Evolutionary conservation across 805 yeast species (phyloP).

Genomic region (Zygosaccharomyces bisporus): DNA sequence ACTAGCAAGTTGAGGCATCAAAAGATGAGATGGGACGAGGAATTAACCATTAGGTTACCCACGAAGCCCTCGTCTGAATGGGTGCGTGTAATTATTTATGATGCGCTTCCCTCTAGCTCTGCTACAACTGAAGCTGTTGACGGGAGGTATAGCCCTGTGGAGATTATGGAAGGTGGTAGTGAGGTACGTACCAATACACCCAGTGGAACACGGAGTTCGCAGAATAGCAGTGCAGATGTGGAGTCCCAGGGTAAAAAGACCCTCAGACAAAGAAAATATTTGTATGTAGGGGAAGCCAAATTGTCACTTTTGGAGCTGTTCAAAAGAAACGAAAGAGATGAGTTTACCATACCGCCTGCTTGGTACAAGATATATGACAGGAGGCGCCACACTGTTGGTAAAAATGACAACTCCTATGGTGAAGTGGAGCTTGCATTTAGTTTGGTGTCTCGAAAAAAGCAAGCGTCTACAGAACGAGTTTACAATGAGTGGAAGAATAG

Average conservation of each 20-base stretch:
- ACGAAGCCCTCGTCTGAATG: conserved; percentile 27
- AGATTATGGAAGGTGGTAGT: conserved; percentile 2
- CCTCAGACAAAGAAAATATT: conserved; percentile 16
- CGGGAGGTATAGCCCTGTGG: conserved; percentile 1
- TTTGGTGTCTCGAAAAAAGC: conserved; percentile 18
- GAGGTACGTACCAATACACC: not conserved
- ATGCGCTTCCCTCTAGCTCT: conserved; percentile 21
- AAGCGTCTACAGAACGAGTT: conserved; percentile 20
- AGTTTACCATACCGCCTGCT: conserved; percentile 18
- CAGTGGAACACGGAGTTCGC: not conserved
- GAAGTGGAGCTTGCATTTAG: conserved; percentile 27
- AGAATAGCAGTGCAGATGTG: not conserved
- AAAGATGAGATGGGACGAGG: conserved; percentile 27
- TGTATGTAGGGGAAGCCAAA: conserved; percentile 34
- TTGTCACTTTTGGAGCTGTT: conserved; percentile 30
- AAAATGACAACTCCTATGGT: conserved; percentile 18
- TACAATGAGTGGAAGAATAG: conserved; percentile 25
- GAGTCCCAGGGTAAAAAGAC: not conserved
- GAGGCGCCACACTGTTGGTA: conserved; percentile 14
- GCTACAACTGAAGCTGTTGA: conserved; percentile 5
- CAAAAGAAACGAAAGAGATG: conserved; percentile 20
- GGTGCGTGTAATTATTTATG: conserved; percentile 31
- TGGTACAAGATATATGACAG: conserved; percentile 32
- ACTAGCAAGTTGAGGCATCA: conserved; percentile 26
- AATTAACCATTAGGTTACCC: conserved; percentile 29